Evolutionary conservation across 352 stramenopile genomes (phyloP).

Genomic region (Globisporangium splendens): DNA sequence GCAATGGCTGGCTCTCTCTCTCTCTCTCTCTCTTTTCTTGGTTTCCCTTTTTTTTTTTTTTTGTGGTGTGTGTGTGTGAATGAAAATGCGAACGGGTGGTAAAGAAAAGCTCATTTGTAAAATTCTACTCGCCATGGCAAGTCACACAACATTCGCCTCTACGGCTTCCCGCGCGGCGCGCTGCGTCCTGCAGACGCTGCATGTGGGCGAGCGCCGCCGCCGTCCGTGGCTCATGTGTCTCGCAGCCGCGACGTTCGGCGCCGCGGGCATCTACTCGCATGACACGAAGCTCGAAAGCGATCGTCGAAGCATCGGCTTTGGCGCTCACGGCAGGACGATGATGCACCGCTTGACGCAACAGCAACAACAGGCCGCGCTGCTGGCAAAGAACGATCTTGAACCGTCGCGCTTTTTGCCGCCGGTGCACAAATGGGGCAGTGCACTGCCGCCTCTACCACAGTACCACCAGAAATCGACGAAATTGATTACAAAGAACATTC

Average conservation of each 20-base stretch:
- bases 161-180: neutral
- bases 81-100: no score
- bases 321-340: neutral
- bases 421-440: constrained; percentile 2
- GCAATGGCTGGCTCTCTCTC: no score
- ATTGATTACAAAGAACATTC: constrained; percentile 17
- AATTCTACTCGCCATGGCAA: neutral
- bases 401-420: neutral
- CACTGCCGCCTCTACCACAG: neutral
- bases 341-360: constrained; percentile 5
- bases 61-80: no score
- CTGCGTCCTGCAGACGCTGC: neutral
- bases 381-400: constrained; percentile 4
- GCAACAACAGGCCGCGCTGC: neutral
- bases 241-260: neutral
- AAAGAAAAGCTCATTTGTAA: neutral
- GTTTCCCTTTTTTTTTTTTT: no score
- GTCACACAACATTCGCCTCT: neutral
- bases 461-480: neutral
- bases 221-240: neutral
- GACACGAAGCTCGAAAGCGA: constrained; percentile 1
- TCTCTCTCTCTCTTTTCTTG: no score
- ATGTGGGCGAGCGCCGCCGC: neutral
- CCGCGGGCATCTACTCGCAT: neutral
- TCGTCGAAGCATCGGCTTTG: constrained; percentile 5